phyloP scores from a whole-genome alignment of 164 flowering plant species.

The Nymphaea thermarum region DNA sequence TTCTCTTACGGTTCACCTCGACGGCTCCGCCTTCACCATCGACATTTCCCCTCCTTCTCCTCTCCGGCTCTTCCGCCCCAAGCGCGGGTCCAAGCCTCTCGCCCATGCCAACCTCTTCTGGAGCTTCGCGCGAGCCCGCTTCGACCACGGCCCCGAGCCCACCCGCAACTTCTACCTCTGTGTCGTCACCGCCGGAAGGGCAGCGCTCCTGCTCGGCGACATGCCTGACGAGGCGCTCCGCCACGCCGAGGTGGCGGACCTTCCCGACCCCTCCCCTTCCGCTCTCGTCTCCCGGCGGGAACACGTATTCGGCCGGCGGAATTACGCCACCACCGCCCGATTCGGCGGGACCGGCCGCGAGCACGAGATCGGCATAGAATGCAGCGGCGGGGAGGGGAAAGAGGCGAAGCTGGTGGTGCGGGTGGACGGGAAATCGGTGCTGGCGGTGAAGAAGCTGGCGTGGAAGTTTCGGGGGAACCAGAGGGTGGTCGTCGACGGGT shows the following conservation, averaged over 20 bases:
- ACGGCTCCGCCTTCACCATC: constrained; percentile 38
- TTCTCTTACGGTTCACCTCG: constrained; percentile 38
- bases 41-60: constrained; percentile 32
- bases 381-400: constrained; percentile 22
- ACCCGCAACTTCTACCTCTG: constrained; percentile 35
- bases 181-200: constrained; percentile 24
- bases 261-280: background rate
- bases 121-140: constrained; percentile 53
- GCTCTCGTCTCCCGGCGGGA: constrained; percentile 50
- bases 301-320: constrained; percentile 53
- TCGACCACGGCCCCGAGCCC: constrained; percentile 43
- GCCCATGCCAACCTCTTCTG: constrained; percentile 25
- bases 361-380: constrained; percentile 50
- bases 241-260: constrained; percentile 14
- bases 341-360: constrained; percentile 27
- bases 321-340: constrained; percentile 31
- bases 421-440: constrained; percentile 34
- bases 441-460: constrained; percentile 44
- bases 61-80: constrained; percentile 31
- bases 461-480: constrained; percentile 80
- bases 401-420: constrained; percentile 24
- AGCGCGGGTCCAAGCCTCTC: constrained; percentile 28
- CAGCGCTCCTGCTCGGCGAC: constrained; percentile 52
- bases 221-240: constrained; percentile 20
- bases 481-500: constrained; percentile 33